Evolutionary conservation across 345 rosid species (phyloP), one percentile per base, ranked within the genome.

Genomic region (Pistacia integerrima): DNA sequence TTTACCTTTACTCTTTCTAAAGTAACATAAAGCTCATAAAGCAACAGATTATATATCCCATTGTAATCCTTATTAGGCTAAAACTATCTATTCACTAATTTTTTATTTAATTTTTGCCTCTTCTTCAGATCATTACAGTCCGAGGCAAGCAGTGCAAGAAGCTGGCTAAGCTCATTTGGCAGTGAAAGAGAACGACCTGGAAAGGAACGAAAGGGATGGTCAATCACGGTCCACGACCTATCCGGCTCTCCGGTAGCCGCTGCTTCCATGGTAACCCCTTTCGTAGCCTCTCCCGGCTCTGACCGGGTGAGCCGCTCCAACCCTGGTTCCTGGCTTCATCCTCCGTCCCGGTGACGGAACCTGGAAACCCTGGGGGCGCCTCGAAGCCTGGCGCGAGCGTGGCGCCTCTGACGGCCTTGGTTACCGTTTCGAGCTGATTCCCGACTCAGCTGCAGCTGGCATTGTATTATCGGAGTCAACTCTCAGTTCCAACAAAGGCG

Each of bases 301-400:
- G 97, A 92, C 81, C 83, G 98, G 30, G 98, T 94, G 11, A 92
- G 94, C 85, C 92, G 95, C 3, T 92, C 98, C 5, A 92, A 92
- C 78, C 97, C 97, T 0, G 98, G 97, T 5, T 85, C 88, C 0
- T 94, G 98, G 98, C 97, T 94, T 35, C n/a, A 90, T 92, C 65
- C 89, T 94, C 69, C 93, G 97, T 10, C 97, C 93, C 0, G 92
- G 97, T 0, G 92, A 86, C 55, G 85, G 90, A 48, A 91, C 95
- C 16, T 94, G 97, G 98, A 91, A 90, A 70, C 97, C 97, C 0
- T 94, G 97, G 98, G 98, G 94, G 0, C 83, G 97, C 3, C 94
- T 94, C 8, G 94, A 94, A 83, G 97, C 98, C 2, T 94, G 97
- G 97, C 90, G 98, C 22, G 97, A 92, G 84, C 97, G 93, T 0